Percentiles rank a stretch among this genome's conserved stretches.
phyloP scores from a whole-genome alignment of 1,284 basidiomycete genomes.

The Leccinum subrobustum region DNA sequence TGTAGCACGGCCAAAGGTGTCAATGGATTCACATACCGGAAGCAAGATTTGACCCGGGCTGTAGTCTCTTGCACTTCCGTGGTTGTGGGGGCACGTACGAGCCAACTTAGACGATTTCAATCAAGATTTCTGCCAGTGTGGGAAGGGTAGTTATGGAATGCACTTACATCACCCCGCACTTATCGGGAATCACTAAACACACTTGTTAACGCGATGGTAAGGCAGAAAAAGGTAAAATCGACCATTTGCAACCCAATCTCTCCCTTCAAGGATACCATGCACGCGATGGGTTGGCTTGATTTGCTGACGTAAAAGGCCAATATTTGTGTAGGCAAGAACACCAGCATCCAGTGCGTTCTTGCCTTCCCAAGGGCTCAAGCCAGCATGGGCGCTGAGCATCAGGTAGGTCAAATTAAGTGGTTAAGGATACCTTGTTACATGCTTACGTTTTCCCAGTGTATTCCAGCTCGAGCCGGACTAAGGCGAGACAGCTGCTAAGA shows the following conservation, averaged over 20 bases:
- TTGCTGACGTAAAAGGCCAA: conserved; percentile 76
- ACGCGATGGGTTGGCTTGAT: conserved; percentile 58
- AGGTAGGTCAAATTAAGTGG: not conserved
- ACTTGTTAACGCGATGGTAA: too few relatives aligned
- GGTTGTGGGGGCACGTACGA: conserved; percentile 66
- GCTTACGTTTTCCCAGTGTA: conserved; percentile 59
- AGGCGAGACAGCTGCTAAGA: conserved; percentile 51
- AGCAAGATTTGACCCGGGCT: conserved; percentile 65
- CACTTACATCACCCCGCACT: conserved; percentile 37
- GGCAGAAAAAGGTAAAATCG: not conserved
- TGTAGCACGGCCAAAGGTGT: not conserved
- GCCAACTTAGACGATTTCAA: conserved; percentile 44
- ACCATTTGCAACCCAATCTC: conserved; percentile 65
- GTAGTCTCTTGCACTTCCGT: conserved; percentile 56
- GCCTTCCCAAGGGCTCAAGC: conserved; percentile 73
- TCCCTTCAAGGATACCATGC: conserved; percentile 63
- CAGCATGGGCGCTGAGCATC: conserved; percentile 60
- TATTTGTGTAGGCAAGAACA: conserved; percentile 68
- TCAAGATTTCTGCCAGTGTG: not conserved
- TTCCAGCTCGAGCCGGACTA: conserved; percentile 49
- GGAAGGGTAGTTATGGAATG: not conserved
- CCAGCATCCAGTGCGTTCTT: conserved; percentile 76
- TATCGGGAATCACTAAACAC: conserved; percentile 72
- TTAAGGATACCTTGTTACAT: not conserved
- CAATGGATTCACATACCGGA: conserved; percentile 51